Conservation (phyloP, 2,329 filamentous ascomycete species). For the Penicillium sp. region DNA sequence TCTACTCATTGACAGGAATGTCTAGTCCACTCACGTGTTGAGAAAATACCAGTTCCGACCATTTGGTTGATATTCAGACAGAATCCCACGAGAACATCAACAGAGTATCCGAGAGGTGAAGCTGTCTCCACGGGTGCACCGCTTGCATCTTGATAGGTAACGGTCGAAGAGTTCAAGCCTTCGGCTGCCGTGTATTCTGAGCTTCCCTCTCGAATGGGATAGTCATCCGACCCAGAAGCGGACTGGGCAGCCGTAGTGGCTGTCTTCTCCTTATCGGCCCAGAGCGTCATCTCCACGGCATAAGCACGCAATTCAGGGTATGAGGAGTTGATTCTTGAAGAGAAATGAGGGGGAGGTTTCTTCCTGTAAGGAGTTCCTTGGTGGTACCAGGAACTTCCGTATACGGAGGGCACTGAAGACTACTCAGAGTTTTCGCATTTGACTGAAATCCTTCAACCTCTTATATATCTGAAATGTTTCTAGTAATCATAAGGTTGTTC, state of each 20-base stretch:
- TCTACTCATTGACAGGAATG: not conserved
- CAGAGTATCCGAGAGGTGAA: constrained; percentile 63
- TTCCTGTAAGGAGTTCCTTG: no score
- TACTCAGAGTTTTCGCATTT: no score
- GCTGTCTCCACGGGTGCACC: constrained; percentile 63
- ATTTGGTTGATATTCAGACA: constrained; percentile 65
- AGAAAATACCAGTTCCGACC: constrained; percentile 66
- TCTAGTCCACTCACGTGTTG: constrained; percentile 56
- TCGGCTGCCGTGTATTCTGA: constrained; percentile 11
- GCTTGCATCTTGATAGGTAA: constrained; percentile 61
- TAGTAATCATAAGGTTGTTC: not conserved
- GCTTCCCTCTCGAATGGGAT: constrained; percentile 1
- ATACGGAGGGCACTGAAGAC: no score
- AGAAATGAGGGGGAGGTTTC: no score
- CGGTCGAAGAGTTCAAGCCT: constrained; percentile 49
- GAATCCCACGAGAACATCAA: constrained; percentile 58
- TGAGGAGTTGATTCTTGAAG: no score
- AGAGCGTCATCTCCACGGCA: not conserved
- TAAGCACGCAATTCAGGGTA: not conserved
- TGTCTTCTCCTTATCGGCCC: constrained; percentile 1
- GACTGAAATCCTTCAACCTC: not conserved
- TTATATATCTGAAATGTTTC: not conserved
- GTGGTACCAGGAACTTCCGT: not conserved
- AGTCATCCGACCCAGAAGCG: not conserved
- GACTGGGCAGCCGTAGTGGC: not conserved